phyloP scores from a whole-genome alignment of 768 basidiomycete genomes.

The Phlebiopsis flavidoalba region DNA sequence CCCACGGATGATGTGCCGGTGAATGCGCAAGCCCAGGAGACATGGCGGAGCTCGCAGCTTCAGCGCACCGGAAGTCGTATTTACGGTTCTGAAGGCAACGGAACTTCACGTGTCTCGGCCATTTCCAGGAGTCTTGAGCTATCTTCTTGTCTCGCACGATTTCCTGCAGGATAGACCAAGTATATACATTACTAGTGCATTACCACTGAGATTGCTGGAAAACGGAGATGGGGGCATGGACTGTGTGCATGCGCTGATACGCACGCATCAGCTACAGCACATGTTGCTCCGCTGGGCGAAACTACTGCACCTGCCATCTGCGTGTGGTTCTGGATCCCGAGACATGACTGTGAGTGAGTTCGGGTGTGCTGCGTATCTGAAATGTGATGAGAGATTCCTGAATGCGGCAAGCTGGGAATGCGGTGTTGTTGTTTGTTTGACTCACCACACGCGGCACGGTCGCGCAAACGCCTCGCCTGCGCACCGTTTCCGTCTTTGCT shows the following conservation, averaged over 20 bases:
- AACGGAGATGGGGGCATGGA: not conserved
- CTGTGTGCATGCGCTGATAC: not conserved
- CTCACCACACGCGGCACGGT: slow-evolving; percentile 12
- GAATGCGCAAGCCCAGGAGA: too few relatives aligned
- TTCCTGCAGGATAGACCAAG: too few relatives aligned
- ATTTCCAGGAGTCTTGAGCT: too few relatives aligned
- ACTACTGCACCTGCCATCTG: not conserved
- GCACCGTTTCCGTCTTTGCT: slow-evolving; percentile 12
- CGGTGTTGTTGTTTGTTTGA: slow-evolving; percentile 16
- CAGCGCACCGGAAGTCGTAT: too few relatives aligned
- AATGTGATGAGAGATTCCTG: slow-evolving; percentile 1
- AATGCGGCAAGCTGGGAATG: slow-evolving; percentile 11
- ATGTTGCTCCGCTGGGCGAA: not conserved
- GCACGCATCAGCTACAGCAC: not conserved
- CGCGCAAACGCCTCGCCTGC: slow-evolving; percentile 13
- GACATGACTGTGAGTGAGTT: not conserved
- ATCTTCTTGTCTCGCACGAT: too few relatives aligned
- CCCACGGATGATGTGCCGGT: too few relatives aligned
- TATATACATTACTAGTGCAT: not conserved
- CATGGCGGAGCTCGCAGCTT: too few relatives aligned
- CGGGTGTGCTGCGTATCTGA: not conserved
- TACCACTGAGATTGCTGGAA: not conserved
- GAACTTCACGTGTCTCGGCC: too few relatives aligned
- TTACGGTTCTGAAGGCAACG: too few relatives aligned
- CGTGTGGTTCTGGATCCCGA: not conserved